Base-by-base conservation (phyloP, 202 grass and related monocot species). In the Zizania palustris region DNA sequence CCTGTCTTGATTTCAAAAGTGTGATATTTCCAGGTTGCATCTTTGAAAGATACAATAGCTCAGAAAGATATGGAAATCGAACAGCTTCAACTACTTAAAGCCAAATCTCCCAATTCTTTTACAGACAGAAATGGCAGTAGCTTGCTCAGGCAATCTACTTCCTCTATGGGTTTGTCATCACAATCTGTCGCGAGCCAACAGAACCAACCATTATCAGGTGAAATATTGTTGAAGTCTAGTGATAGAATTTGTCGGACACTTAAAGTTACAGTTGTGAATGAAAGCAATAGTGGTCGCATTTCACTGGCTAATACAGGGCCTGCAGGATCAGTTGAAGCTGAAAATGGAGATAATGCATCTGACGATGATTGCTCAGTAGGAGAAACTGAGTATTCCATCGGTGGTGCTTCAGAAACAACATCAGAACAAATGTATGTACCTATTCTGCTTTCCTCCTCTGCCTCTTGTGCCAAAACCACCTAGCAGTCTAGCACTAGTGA, bases 11-110 rank as follows among this genome's bases (percentile, higher is more conserved):
- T 77, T 68, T 81, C 37, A 46, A 15, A 77, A 67, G 11, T 63
- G 4, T 55, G 36, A 21, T 67, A 40, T 65, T 72, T 89, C 60
- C 60, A 99, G 96, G 96, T 99, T 79, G 80, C 89, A 71, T 96
- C 82, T 83, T 87, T 99, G 64, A 99, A 93, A 77, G 96, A 93
- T 50, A 87, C 88, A 22, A 71, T 96, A 89, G 70, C 84, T 64
- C 91, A 65, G 50, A 99, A 99, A 79, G 92, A 96, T 79, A 84
- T 89, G 65, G 92, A 96, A 85, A 96, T 99, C 0, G 92, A 93
- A 54, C 92, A 90, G 51, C 74, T 97, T 61, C 93, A 91, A 49
- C 77, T 81, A 60, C 16, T 92, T 22, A 90, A 88, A 82, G 46
- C 69, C 28, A 91, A 83, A 88, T 87, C 74, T 85, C 51, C 78